Base-by-base conservation (phyloP, 441 rosid species). In the Pelargonium australe region DNA sequence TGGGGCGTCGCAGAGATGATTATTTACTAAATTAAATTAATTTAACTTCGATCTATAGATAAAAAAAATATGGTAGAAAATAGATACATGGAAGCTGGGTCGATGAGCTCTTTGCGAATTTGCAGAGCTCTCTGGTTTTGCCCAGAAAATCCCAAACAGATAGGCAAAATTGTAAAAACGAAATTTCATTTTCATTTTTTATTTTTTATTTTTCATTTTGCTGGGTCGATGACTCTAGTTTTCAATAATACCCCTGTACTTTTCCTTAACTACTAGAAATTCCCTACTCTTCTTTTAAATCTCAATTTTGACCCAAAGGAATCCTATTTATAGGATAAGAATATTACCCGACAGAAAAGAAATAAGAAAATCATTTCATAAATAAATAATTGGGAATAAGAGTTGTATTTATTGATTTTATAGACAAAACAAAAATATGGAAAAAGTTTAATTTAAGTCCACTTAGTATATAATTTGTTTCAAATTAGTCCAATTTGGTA, bases 61-160 rank as follows among this genome's bases (percentile, higher is more conserved):
- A 20, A 9, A 60, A 12, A 8, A 7, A 8, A 7, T 20, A 20
- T 60, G n/a, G 34, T 60, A 25, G 31, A 20, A 31, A 60, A 20
- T 28, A 23, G 41, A 37, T 3, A 20, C 23, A 60, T 60, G 63
- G 63, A 8, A 20, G 63, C 63, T 60, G 63, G 63, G 37, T 60
- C 63, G 63, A 60, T 60, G 63, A 60, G 63, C 63, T 60, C 34
- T 60, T 60, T 9, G 63, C 63, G 37, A 60, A 60, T 60, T 23
- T 31, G 63, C 63, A 20, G 37, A 60, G 34, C 63, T 60, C 34
- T 60, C 4, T 37, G 41, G 63, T 20, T 60, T 23, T 60, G 63
- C 14, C 37, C 63, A 57, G 63, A 19, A 57, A 17, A 37, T 37
- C 63, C 12, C 28, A 57, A 57, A 19, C 8, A 57, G 25, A 60